These are phyloP conservation scores for Gastrodia elata DNA, from an alignment of 106 monocot species.

Conservation along the genomic window DNA sequence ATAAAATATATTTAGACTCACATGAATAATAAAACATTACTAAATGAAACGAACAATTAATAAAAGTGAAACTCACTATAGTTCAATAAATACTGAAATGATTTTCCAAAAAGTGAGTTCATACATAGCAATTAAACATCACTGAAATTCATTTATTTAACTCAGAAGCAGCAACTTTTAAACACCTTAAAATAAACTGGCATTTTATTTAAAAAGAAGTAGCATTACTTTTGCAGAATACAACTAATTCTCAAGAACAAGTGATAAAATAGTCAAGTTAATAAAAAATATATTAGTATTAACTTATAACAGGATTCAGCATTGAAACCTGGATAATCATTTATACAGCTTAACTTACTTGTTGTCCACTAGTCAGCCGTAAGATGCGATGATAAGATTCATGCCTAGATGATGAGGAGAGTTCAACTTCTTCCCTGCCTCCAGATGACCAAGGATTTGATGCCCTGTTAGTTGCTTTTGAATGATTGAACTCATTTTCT, in stretches of 20 bases:
- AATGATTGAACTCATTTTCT: conserved; percentile 69
- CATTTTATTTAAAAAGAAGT: neutral
- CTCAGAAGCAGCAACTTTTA: neutral
- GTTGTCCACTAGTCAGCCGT: conserved; percentile 25
- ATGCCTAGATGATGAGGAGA: conserved; percentile 63
- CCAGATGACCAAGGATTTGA: conserved; percentile 19
- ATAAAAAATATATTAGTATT: neutral
- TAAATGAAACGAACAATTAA: neutral
- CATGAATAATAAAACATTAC: no score
- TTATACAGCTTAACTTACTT: conserved; percentile 24
- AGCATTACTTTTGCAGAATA: no score
- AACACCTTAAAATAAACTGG: neutral
- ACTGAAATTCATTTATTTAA: neutral
- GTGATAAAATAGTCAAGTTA: neutral
- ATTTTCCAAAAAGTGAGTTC: neutral
- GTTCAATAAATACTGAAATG: neutral
- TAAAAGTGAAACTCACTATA: neutral
- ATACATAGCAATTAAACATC: no score
- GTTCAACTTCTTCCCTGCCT: conserved; percentile 33
- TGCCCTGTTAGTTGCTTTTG: conserved; percentile 32
- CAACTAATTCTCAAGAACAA: neutral
- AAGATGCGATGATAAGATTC: conserved; percentile 36
- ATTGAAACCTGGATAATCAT: neutral
- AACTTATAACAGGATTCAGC: neutral
- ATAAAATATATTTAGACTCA: no score